phyloP scores from a whole-genome alignment of 176 grass and related monocot genomes.

The Hyparrhenia diplandra region DNA sequence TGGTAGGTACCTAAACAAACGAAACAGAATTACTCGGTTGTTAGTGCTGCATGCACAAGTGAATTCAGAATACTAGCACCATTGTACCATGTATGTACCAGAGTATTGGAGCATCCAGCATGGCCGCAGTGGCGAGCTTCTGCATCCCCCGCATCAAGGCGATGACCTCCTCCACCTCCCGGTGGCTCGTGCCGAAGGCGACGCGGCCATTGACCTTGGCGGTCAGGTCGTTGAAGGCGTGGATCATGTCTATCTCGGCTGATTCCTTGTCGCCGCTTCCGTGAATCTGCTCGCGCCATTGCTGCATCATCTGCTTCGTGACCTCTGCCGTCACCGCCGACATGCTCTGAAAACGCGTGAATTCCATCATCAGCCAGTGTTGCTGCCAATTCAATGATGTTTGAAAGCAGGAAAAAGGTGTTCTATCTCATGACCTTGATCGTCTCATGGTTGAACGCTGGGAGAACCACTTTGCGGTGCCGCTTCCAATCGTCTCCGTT shows the following conservation, averaged over 20 bases:
- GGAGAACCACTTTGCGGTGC: conserved; percentile 43
- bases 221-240: conserved; percentile 42
- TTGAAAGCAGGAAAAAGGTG: background rate
- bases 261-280: background rate
- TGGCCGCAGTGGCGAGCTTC: conserved; percentile 13
- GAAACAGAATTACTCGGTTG: background rate
- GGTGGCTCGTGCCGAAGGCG: conserved; percentile 23
- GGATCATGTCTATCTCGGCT: conserved; percentile 32
- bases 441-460: conserved; percentile 54
- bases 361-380: background rate
- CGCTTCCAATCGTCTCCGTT: conserved; percentile 49
- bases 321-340: conserved; percentile 22
- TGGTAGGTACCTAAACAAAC: conserved; percentile 28
- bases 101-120: conserved; percentile 22
- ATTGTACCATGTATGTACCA: background rate
- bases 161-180: conserved; percentile 20
- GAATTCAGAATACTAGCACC: background rate
- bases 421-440: conserved; percentile 38
- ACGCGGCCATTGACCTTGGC: conserved; percentile 29
- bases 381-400: background rate
- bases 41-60: background rate
- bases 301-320: background rate
- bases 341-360: background rate
- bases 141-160: conserved; percentile 10
- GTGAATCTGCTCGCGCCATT: background rate